Evolutionary conservation across 768 basidiomycete genomes (phyloP), one percentile per base, ranked within the genome.

Genomic region (Leccinum uliginosum): DNA sequence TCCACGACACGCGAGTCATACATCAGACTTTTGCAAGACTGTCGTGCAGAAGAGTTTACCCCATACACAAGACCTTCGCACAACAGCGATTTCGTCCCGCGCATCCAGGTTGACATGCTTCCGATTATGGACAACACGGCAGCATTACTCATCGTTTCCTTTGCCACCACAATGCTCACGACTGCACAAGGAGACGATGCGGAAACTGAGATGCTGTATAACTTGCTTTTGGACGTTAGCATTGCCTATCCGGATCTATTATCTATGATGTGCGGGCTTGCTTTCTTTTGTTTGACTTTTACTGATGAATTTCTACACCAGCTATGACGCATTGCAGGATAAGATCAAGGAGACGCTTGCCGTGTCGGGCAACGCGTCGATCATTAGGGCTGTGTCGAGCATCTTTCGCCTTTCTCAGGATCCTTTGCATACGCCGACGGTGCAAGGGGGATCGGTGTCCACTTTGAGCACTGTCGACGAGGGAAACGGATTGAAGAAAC

Each of bases 161-260:
- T 95, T 65, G 76, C 86, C 38, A 83, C 83, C 3, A 84, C 88
- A 1, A 89, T 95, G 71, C 76, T 94, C 14, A 75, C 76, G 45
- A 87, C 83, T 7, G 85, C 89, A 1, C 86, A 91, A 65, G 85
- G 87, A 3, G 89, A 92, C 59, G 89, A 91, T 61, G 76, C 79
- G 2, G 94, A 97, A 72, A 86, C 86, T 2, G 83, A 91, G 67
- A 86, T 94, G 40, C 70, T 95, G 46, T 94, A 88, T 69, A 78
- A 79, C 48, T 68, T 96, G 30, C 77, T 97, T 29, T 82, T 89
- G 29, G 86, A 92, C 44, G 80, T 92, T 14, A 81, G 84, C 15
- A 72, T 73, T 7, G 71, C 76, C 9, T 87, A 83, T 70, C 92
- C 92, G 1, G 89, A 93, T 19, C 79, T 85, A 21, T 76, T 92